Evolutionary conservation across 2,329 filamentous ascomycete species (phyloP).

Genomic region (Verticillium dahliae): DNA sequence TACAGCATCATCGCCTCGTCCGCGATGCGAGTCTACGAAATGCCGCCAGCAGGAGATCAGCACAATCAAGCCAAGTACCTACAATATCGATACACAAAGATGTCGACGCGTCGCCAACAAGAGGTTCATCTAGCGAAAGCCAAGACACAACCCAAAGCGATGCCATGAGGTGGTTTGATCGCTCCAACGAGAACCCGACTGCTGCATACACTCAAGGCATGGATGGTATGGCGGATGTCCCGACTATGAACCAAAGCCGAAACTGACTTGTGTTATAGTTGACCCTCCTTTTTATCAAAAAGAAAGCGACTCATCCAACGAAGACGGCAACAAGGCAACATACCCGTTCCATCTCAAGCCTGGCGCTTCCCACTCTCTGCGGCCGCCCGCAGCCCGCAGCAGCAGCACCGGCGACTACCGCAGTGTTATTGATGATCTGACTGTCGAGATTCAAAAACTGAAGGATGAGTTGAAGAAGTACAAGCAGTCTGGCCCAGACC

Average conservation of each 20-base stretch:
- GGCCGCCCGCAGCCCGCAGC: slow-evolving; percentile 30
- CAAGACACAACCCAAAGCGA: slow-evolving; percentile 42
- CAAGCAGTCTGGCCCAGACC: slow-evolving; percentile 58
- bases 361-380: slow-evolving; percentile 16
- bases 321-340: slow-evolving; percentile 24
- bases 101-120: slow-evolving; percentile 15
- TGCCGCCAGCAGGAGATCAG: neutral
- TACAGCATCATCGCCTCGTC: slow-evolving; percentile 37
- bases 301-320: slow-evolving; percentile 44
- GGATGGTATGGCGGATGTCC: slow-evolving; percentile 32
- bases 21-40: slow-evolving; percentile 28
- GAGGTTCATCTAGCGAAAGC: slow-evolving; percentile 43
- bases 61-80: slow-evolving; percentile 7
- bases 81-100: neutral
- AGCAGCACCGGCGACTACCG: slow-evolving; percentile 70
- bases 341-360: slow-evolving; percentile 15
- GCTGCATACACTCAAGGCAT: slow-evolving; percentile 36
- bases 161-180: slow-evolving; percentile 47
- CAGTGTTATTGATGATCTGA: slow-evolving; percentile 82
- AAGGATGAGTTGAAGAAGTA: slow-evolving; percentile 68
- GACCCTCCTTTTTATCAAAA: slow-evolving; percentile 51
- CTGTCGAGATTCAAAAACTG: slow-evolving; percentile 73
- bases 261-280: slow-evolving; percentile 20
- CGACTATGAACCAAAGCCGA: neutral
- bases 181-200: slow-evolving; percentile 42